phyloP scores from a whole-genome alignment of 2,329 filamentous ascomycete species.

The Bipolaris cookei region DNA sequence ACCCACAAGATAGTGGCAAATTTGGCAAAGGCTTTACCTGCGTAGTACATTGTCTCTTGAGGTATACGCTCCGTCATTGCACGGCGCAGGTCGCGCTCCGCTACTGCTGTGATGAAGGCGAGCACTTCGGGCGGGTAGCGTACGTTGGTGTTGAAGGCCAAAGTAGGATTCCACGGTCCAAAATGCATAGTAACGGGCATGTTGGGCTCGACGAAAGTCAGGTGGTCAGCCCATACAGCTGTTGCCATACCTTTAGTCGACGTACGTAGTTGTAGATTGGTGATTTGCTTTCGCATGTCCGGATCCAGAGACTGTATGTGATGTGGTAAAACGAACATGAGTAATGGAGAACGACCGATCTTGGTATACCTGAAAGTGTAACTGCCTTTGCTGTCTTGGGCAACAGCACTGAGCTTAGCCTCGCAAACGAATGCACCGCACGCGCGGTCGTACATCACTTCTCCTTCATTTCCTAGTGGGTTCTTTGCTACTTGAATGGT shows the following conservation, averaged over 20 bases:
- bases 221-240: constrained; percentile 64
- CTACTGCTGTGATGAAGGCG: constrained; percentile 64
- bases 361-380: constrained; percentile 80
- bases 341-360: constrained; percentile 68
- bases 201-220: constrained; percentile 75
- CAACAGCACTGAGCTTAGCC: constrained; percentile 68
- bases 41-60: constrained; percentile 88
- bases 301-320: constrained; percentile 77
- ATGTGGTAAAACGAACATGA: constrained; percentile 90
- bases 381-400: constrained; percentile 61
- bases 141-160: constrained; percentile 42
- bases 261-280: constrained; percentile 70
- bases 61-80: constrained; percentile 76
- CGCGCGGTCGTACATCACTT: constrained; percentile 75
- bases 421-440: constrained; percentile 75
- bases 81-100: constrained; percentile 75
- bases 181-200: constrained; percentile 79
- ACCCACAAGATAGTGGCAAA: constrained; percentile 55
- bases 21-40: constrained; percentile 65
- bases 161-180: constrained; percentile 71
- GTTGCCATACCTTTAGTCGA: constrained; percentile 84
- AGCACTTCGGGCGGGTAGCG: constrained; percentile 59
- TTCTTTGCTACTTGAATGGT: constrained; percentile 84
- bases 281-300: constrained; percentile 57
- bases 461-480: constrained; percentile 62